Conservation (phyloP, 2,329 filamentous ascomycete genomes). For the Hymenoscyphus albidus region DNA sequence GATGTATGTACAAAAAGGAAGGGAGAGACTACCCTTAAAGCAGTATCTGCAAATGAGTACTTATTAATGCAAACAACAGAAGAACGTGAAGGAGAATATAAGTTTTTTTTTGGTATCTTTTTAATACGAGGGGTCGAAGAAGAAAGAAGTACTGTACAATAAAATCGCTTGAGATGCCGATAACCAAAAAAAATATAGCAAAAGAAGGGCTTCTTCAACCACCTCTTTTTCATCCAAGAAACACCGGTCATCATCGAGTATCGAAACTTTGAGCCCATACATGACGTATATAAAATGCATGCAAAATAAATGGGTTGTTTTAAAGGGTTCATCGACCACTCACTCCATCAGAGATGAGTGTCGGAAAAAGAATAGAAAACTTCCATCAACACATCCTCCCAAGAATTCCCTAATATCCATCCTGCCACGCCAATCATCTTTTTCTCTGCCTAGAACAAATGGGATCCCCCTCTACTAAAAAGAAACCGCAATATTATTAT, state of each 20-base stretch:
- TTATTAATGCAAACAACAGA: not conserved
- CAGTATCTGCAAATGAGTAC: not conserved
- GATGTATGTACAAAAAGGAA: not conserved
- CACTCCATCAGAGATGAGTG: not conserved
- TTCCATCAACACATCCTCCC: not conserved
- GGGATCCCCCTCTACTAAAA: not conserved
- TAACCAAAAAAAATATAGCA: not conserved
- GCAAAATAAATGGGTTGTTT: conserved; percentile 1
- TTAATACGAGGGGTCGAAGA: not conserved
- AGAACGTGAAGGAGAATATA: not conserved
- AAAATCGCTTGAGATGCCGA: not conserved
- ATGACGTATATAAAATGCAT: conserved; percentile 1
- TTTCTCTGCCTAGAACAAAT: not conserved
- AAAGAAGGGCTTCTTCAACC: not conserved
- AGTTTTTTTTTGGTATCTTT: not conserved
- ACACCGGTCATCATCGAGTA: not conserved
- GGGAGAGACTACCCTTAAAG: not conserved
- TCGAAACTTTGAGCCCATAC: not conserved
- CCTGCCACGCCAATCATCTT: not conserved
- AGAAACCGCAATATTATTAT: not conserved
- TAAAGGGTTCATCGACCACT: conserved; percentile 1
- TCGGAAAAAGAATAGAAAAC: conserved; percentile 1
- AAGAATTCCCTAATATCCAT: not conserved
- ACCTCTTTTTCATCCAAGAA: not conserved
- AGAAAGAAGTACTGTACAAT: not conserved